Percentiles rank a stretch among this genome's conserved stretches.
These are phyloP conservation scores for Schizophyllum commune DNA, from an alignment of 1,284 basidiomycete species.

Conservation along the genomic window DNA sequence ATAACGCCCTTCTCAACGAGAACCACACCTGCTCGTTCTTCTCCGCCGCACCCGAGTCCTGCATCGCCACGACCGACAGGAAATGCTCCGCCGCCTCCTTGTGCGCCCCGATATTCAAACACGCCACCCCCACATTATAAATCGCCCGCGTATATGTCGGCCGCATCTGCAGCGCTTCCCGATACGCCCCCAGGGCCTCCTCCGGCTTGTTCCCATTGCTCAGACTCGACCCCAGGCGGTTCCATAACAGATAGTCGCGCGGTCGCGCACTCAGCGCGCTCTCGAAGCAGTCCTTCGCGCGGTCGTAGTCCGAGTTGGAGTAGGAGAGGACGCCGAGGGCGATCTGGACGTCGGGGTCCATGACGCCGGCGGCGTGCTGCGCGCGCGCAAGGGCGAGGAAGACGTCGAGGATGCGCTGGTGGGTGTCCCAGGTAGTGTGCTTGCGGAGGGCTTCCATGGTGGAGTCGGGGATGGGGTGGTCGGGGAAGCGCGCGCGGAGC, in stretches of 20 bases:
- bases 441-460: slow-evolving; percentile 47
- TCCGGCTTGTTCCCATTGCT: slow-evolving; percentile 95
- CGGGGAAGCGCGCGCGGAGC: slow-evolving; percentile 75
- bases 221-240: slow-evolving; percentile 89
- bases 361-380: slow-evolving; percentile 60
- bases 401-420: slow-evolving; percentile 74
- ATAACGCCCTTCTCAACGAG: slow-evolving; percentile 82
- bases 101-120: slow-evolving; percentile 92
- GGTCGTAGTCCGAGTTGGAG: slow-evolving; percentile 70
- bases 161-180: slow-evolving; percentile 86
- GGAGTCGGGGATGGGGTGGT: slow-evolving; percentile 48
- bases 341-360: slow-evolving; percentile 93
- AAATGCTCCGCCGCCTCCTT: slow-evolving; percentile 98
- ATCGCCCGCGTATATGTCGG: slow-evolving; percentile 97
- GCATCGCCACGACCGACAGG: slow-evolving; percentile 85
- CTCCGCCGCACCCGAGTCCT: slow-evolving; percentile 53
- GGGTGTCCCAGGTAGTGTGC: slow-evolving; percentile 79
- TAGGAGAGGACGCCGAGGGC: slow-evolving; percentile 94
- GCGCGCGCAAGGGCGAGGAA: slow-evolving; percentile 82
- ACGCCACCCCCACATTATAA: slow-evolving; percentile 96
- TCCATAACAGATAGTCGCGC: slow-evolving; percentile 95
- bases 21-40: slow-evolving; percentile 86
- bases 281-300: slow-evolving; percentile 87
- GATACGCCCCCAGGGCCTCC: slow-evolving; percentile 92
- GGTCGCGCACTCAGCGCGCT: slow-evolving; percentile 77